phyloP scores from a whole-genome alignment of 2,329 filamentous ascomycete species.

The Harringtonia aguacate region DNA sequence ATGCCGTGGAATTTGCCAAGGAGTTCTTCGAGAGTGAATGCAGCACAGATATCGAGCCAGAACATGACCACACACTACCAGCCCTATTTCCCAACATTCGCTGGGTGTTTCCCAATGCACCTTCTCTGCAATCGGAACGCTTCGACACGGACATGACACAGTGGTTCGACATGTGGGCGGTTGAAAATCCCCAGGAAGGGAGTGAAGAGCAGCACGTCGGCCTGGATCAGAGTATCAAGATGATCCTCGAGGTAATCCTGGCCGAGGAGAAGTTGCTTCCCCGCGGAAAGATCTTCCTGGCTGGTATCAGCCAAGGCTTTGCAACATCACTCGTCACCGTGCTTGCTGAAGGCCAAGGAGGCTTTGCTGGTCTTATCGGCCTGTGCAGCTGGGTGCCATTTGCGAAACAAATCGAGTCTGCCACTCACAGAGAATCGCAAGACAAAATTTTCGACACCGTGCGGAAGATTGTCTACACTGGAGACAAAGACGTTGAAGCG shows the following conservation, averaged over 20 bases:
- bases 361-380: constrained; percentile 4
- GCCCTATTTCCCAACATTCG: neutral
- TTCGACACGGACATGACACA: neutral
- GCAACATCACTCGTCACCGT: constrained; percentile 1
- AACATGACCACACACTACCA: neutral
- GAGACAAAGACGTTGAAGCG: neutral
- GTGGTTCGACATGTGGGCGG: constrained; percentile 3
- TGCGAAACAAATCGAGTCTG: neutral
- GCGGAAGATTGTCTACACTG: neutral
- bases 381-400: constrained; percentile 6
- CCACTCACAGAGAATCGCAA: neutral
- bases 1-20: neutral
- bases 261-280: neutral
- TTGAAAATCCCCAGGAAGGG: neutral
- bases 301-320: constrained; percentile 6
- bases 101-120: constrained; percentile 1
- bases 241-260: neutral
- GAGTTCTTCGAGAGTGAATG: constrained; percentile 1
- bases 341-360: constrained; percentile 1
- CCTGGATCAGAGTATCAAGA: neutral
- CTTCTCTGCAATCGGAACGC: neutral
- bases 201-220: neutral
- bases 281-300: neutral
- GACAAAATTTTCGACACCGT: too few relatives aligned
- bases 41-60: neutral